These are phyloP conservation scores for Scalesia atractyloides DNA, from an alignment of 129 eudicot genomes.

Conservation along the genomic window DNA sequence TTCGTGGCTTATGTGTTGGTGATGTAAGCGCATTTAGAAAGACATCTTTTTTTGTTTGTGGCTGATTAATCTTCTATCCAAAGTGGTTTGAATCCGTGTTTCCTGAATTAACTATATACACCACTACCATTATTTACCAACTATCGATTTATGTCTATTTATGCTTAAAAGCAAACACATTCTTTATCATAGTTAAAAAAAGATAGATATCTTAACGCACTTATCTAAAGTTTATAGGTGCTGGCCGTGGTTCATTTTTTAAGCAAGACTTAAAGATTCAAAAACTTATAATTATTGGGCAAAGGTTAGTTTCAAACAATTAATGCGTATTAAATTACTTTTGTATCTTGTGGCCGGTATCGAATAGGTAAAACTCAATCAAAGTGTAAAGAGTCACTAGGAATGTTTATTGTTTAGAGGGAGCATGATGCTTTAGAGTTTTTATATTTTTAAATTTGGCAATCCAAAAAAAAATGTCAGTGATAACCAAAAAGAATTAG, in stretches of 20 bases:
- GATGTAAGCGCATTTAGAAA: constrained; percentile 38
- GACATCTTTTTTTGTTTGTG: constrained; percentile 24
- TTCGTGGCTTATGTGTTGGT: constrained; percentile 11
- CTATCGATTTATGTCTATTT: constrained; percentile 16
- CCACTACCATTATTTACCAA: constrained; percentile 34
- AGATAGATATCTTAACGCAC: constrained; percentile 28
- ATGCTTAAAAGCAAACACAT: constrained; percentile 8
- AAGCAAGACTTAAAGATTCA: too few relatives aligned
- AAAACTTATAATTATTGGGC: background rate
- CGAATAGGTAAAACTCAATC: background rate
- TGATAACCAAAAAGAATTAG: too few relatives aligned
- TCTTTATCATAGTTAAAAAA: background rate
- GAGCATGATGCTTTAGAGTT: too few relatives aligned
- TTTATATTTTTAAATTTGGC: too few relatives aligned
- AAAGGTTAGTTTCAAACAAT: background rate
- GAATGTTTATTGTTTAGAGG: too few relatives aligned
- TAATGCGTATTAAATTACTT: background rate
- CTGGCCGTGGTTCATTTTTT: background rate
- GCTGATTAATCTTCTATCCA: constrained; percentile 21
- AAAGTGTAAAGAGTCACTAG: too few relatives aligned
- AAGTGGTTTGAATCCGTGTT: constrained; percentile 10
- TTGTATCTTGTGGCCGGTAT: background rate
- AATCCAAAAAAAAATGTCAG: too few relatives aligned
- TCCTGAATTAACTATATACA: constrained; percentile 21
- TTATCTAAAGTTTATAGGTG: constrained; percentile 15